Evolutionary conservation across 2,329 filamentous ascomycete species (phyloP), one percentile per base, ranked within the genome.

Genomic region (Nothophoma quercina): DNA sequence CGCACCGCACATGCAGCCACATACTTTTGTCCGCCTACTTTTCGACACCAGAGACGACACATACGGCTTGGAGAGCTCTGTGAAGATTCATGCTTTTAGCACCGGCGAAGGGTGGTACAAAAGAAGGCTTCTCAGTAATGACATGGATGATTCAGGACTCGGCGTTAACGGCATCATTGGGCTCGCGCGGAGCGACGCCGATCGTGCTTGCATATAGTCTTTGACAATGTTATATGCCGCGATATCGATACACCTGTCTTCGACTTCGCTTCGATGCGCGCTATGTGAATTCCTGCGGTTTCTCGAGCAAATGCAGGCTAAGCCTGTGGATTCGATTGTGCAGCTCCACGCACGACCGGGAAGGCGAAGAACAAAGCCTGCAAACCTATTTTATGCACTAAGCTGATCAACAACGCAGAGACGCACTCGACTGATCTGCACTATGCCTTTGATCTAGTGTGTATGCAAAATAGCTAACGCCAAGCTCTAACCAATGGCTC

Each of bases 161-260:
- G 69, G 67, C 67, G 66, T 72, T 60, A 60, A 47, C 55, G 61
- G 62, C 55, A 56, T 61, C 43, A 55, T 45, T 46, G 53, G 44
- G 63, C 58, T 61, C 57, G 60, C 61, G 42, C 58, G 39, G 43
- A 47, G 58, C 57, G 55, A 46, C 51, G 58, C 56, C 55, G 19
- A 58, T 59, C 55, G 58, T 63, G 59, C 59, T 59, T 67, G 63
- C 50, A 59, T 63, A 60, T 62, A 61, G 56, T 62, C 60, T 59
- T 45, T 57, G 47, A 40, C 33, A 44, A 51, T 47, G 54, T 54
- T 51, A 51, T 53, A 53, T 59, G 50, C 47, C 42, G 43, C 33
- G 48, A 51, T 51, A 56, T 51, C 56, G 51, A 61, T 52, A 53
- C 56, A 50, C 21, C 19, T 15, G 7, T 15, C 12, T 28, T 40